These are phyloP conservation scores for Phytophthora hybrid DNA, from an alignment of 352 stramenopile species.

Conservation along the genomic window DNA sequence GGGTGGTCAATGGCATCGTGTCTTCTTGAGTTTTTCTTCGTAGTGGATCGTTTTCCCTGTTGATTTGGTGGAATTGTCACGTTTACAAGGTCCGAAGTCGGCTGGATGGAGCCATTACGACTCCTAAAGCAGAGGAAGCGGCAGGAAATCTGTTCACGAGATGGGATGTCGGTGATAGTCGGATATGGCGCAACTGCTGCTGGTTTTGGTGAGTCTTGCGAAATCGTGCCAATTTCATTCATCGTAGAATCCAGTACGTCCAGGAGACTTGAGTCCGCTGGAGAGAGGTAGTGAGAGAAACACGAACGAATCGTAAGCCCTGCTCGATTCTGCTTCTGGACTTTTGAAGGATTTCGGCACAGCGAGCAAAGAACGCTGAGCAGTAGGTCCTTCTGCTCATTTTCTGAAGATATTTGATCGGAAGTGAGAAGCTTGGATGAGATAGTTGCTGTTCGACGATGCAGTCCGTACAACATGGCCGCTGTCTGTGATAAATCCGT, in stretches of 20 bases:
- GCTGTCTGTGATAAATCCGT: constrained; percentile 20
- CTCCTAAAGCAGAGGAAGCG: neutral
- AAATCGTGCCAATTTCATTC: neutral
- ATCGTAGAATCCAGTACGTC: neutral
- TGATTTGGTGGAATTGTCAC: neutral
- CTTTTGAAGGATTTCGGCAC: constrained; percentile 15
- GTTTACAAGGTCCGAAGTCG: neutral
- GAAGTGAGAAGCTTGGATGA: neutral
- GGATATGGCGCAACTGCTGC: constrained; percentile 17
- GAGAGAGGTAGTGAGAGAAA: constrained; percentile 16
- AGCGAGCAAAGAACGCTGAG: constrained; percentile 5
- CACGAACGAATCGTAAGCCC: constrained; percentile 17
- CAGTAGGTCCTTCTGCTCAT: neutral
- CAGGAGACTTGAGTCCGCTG: constrained; percentile 7
- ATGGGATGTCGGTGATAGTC: neutral
- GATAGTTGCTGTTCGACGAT: constrained; percentile 2
- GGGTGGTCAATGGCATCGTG: neutral
- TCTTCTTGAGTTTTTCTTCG: neutral
- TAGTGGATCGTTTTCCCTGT: neutral
- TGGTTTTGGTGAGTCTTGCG: neutral
- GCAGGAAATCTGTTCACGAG: neutral
- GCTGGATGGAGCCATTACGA: neutral
- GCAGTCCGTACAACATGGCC: constrained; percentile 19
- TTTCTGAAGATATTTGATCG: neutral
- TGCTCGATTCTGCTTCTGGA: constrained; percentile 4